Evolutionary conservation across 2,329 filamentous ascomycete species (phyloP), one percentile per base, ranked within the genome.

Genomic region (Trichothecium sympodiale): DNA sequence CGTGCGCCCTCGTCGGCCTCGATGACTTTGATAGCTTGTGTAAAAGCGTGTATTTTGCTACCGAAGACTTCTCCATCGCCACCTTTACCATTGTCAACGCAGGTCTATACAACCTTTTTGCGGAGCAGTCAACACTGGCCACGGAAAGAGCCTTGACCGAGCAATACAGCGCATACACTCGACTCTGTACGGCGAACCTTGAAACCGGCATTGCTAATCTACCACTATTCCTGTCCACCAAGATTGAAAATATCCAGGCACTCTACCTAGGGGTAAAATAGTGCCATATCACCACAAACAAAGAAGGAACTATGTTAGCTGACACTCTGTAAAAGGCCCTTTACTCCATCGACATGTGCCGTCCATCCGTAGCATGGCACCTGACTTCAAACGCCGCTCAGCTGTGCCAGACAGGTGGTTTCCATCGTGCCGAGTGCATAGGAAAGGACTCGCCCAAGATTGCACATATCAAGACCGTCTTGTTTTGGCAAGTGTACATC

Each of bases 301-400:
- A n/a, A n/a, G n/a, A n/a, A n/a, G n/a, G n/a, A n/a, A n/a, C n/a
- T n/a, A n/a, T n/a, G n/a, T n/a, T n/a, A n/a, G n/a, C 40, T 46
- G 29, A 50, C 33, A 3, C 17, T 30, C 26, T 20, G n/a, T 17
- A 7, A 13, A 34, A 80, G 72, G 64, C 71, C 4, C 56, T 74
- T n/a, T 74, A 79, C 44, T 67, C 75, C 10, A 67, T 80, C 33
- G 75, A 80, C 41, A 62, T 69, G 12, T 76, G 74, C 4, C 71
- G 74, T 28, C 73, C 75, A 1, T 74, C 73, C 0, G 62, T 81
- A 4, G 73, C 72, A n/a, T 78, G 75, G 69, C 69, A 74, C n/a
- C 57, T 81, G 14, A 69, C 67, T 17, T 71, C 68, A 6, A 65
- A 67, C 14, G 77, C 76, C 0, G 68, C 70, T 10, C 65, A 71